Conservation (phyloP, 192 early-diverging fungal species). For the Backusella liffmaniae region DNA sequence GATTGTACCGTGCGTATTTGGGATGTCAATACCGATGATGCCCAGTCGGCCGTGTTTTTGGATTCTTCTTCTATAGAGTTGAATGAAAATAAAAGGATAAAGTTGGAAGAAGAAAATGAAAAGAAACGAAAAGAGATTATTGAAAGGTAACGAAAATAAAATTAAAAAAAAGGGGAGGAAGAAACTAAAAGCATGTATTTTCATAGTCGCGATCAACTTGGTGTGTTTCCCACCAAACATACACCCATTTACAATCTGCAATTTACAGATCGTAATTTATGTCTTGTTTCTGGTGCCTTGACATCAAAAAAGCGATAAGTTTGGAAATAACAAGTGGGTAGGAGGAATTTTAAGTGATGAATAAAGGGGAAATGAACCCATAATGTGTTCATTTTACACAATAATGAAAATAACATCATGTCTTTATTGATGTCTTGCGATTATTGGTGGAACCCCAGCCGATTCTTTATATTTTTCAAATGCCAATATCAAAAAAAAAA, state of each 20-base stretch:
- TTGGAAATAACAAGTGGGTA: background rate
- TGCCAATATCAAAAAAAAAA: background rate
- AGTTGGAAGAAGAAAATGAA: slow-evolving; percentile 16
- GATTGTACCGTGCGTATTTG: slow-evolving; percentile 90
- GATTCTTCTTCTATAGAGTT: background rate
- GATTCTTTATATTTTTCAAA: background rate
- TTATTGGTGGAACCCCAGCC: background rate
- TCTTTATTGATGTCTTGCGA: no score
- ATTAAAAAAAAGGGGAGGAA: no score
- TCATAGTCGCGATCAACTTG: slow-evolving; percentile 54
- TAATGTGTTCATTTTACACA: no score
- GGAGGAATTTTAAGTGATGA: no score
- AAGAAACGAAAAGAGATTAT: slow-evolving; percentile 26
- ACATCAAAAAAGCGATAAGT: background rate
- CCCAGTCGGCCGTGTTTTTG: background rate
- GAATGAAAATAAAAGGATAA: slow-evolving; percentile 9
- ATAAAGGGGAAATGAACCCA: background rate
- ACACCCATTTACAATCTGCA: slow-evolving; percentile 86
- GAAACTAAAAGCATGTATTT: background rate
- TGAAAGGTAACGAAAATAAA: slow-evolving; percentile 29
- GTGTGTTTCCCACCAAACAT: slow-evolving; percentile 84
- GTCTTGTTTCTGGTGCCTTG: slow-evolving; percentile 83
- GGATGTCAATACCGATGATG: slow-evolving; percentile 68
- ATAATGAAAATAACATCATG: background rate
- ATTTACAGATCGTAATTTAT: slow-evolving; percentile 86